Conservation (phyloP, 2,329 filamentous ascomycete species). For the Cryphonectria nitschkei region DNA sequence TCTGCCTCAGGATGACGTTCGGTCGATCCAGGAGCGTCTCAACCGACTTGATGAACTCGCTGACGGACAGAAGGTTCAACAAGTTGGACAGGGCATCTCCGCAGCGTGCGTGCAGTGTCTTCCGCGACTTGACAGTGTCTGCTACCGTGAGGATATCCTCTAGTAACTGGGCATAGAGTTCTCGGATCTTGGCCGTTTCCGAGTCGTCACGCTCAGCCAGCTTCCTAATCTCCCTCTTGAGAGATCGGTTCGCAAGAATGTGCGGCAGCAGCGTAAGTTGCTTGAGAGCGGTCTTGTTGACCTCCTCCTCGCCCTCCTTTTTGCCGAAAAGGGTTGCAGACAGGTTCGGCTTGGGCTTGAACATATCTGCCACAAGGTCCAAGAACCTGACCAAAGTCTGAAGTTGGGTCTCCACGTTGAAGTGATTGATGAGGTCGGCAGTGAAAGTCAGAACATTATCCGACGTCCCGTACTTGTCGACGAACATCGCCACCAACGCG, state of each 20-base stretch:
- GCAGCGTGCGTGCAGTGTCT: conserved; percentile 59
- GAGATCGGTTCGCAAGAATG: conserved; percentile 60
- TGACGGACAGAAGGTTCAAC: conserved; percentile 82
- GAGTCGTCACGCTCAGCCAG: conserved; percentile 66
- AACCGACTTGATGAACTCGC: conserved; percentile 87
- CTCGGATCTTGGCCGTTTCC: conserved; percentile 67
- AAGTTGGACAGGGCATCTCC: conserved; percentile 77
- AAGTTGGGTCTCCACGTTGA: conserved; percentile 76
- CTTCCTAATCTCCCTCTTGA: conserved; percentile 59
- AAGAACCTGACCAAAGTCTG: conserved; percentile 78
- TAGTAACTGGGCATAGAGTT: conserved; percentile 70
- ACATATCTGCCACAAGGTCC: conserved; percentile 73
- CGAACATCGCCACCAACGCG: conserved; percentile 83
- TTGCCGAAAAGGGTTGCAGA: conserved; percentile 72
- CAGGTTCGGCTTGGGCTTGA: conserved; percentile 73
- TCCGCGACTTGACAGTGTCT: conserved; percentile 62
- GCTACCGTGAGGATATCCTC: conserved; percentile 69
- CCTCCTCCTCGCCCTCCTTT: conserved; percentile 51
- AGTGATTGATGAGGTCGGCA: conserved; percentile 72
- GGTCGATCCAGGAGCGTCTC: conserved; percentile 79
- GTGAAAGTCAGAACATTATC: conserved; percentile 76
- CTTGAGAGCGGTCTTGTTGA: conserved; percentile 55
- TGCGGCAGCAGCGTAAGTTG: conserved; percentile 61
- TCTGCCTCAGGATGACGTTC: conserved; percentile 75
- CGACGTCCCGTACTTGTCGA: conserved; percentile 84